These are phyloP conservation scores for Porcisia deanei DNA, from an alignment of 208 protist genomes.

Conservation along the genomic window DNA sequence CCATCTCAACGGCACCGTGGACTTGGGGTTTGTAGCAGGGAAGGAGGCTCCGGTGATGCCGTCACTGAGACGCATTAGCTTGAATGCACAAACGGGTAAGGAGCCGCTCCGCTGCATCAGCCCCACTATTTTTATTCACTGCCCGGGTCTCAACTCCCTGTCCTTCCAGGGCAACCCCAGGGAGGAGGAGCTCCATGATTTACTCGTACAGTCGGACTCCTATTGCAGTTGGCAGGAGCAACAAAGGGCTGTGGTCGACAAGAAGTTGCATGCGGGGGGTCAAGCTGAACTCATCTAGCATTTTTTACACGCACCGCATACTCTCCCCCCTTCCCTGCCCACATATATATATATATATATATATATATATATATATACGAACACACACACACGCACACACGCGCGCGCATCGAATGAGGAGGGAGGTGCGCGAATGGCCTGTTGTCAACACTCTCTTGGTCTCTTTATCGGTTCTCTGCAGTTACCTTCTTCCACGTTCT, in stretches of 20 bases:
- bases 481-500: not conserved
- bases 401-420: not conserved
- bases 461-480: not conserved
- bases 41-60: slow-evolving; percentile 12
- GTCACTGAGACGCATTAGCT: slow-evolving; percentile 27
- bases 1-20: slow-evolving; percentile 31
- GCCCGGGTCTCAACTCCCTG: slow-evolving; percentile 31
- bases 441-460: not conserved
- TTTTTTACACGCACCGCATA: not conserved
- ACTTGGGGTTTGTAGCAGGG: slow-evolving; percentile 3
- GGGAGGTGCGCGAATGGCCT: no score
- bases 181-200: slow-evolving; percentile 20
- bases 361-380: no score
- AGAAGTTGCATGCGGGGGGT: slow-evolving; percentile 28
- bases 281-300: slow-evolving; percentile 20
- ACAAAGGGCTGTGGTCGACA: slow-evolving; percentile 30
- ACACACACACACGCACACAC: no score
- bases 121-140: slow-evolving; percentile 29
- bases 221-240: slow-evolving; percentile 37
- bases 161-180: slow-evolving; percentile 26
- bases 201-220: slow-evolving; percentile 18
- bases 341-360: no score
- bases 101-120: slow-evolving; percentile 27
- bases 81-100: slow-evolving; percentile 14
- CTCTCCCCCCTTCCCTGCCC: not conserved